A percentile compares a stretch with the other conserved stretches of the same genome.
Conservation (phyloP, 1,139 yeast genomes). For the Petasospora rhodanensis region DNA sequence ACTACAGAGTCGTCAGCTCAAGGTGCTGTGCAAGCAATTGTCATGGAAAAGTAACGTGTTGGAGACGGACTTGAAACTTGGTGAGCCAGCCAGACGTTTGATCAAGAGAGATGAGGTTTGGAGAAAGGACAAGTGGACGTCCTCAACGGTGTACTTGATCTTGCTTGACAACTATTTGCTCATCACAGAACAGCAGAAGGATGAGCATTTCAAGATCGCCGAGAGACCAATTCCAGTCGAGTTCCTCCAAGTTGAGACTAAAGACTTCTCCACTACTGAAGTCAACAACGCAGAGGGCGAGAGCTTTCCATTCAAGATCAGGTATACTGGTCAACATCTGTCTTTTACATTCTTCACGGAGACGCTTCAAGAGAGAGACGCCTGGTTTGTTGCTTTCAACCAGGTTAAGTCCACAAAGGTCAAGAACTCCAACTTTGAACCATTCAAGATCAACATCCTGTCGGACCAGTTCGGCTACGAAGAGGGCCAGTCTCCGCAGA, state of each 20-base stretch:
- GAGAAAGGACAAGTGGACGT: slow-evolving; percentile 57
- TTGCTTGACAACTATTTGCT: slow-evolving; percentile 70
- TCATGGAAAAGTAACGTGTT: slow-evolving; percentile 40
- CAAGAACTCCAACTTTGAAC: slow-evolving; percentile 43
- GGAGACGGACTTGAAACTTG: slow-evolving; percentile 43
- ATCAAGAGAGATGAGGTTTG: slow-evolving; percentile 56
- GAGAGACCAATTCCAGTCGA: slow-evolving; percentile 63
- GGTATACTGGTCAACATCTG: slow-evolving; percentile 45
- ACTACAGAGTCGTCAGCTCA: slow-evolving; percentile 47
- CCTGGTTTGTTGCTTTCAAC: slow-evolving; percentile 57
- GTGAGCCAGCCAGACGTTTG: slow-evolving; percentile 53
- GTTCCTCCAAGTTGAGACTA: slow-evolving; percentile 49
- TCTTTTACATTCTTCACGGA: slow-evolving; percentile 57
- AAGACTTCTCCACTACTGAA: slow-evolving; percentile 17
- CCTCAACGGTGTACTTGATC: slow-evolving; percentile 44
- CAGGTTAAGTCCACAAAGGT: slow-evolving; percentile 52
- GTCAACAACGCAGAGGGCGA: slow-evolving; percentile 22
- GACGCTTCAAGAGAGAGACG: slow-evolving; percentile 47
- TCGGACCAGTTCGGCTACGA: slow-evolving; percentile 68
- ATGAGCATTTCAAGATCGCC: slow-evolving; percentile 37
- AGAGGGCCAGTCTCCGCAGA: slow-evolving; percentile 44
- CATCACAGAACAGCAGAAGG: slow-evolving; percentile 47
- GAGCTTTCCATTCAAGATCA: slow-evolving; percentile 40
- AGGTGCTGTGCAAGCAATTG: slow-evolving; percentile 43
- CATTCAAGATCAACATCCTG: slow-evolving; percentile 49